These are phyloP conservation scores for Phalaenopsis aphrodite DNA, from an alignment of 106 monocot species.

Conservation along the genomic window DNA sequence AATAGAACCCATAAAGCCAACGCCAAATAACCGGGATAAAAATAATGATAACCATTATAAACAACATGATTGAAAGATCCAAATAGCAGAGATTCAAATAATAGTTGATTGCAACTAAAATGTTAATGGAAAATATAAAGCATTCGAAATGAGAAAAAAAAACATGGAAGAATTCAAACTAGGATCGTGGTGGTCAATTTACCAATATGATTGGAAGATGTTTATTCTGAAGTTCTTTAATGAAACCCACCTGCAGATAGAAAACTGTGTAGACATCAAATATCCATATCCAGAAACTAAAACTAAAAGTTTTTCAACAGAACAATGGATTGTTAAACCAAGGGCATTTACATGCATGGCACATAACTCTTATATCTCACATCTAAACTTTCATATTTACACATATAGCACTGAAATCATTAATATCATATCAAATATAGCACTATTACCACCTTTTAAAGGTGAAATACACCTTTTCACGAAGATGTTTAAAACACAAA, in stretches of 20 bases:
- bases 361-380: too few relatives aligned
- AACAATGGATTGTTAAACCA: not conserved
- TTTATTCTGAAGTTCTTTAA: slow-evolving; percentile 39
- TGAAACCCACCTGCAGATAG: slow-evolving; percentile 56
- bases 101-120: not conserved
- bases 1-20: not conserved
- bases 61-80: too few relatives aligned
- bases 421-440: too few relatives aligned
- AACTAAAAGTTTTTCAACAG: not conserved
- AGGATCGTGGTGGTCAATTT: slow-evolving; percentile 5
- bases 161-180: not conserved
- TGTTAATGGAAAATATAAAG: not conserved
- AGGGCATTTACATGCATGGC: too few relatives aligned
- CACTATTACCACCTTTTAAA: too few relatives aligned
- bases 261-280: slow-evolving; percentile 1
- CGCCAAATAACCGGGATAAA: not conserved
- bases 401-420: too few relatives aligned
- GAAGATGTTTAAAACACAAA: too few relatives aligned
- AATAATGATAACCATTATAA: not conserved
- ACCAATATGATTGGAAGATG: slow-evolving; percentile 59
- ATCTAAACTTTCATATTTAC: too few relatives aligned
- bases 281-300: not conserved
- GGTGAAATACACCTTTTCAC: too few relatives aligned
- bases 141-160: not conserved
- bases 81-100: not conserved